Evolutionary conservation across 2,329 filamentous ascomycete genomes (phyloP).

Genomic region (Fusarium kyushuense): DNA sequence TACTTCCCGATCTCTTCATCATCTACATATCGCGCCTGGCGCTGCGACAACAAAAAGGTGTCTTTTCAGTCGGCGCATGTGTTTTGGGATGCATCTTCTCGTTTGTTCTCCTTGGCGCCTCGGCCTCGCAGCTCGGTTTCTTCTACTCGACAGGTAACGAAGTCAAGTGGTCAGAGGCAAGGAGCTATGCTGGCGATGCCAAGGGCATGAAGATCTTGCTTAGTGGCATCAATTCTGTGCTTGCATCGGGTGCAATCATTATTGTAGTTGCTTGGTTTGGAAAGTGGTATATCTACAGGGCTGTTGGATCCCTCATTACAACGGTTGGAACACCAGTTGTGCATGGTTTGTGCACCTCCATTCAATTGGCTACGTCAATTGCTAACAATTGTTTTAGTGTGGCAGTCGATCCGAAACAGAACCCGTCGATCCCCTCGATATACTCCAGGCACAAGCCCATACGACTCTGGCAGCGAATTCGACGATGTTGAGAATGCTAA

Average conservation of each 20-base stretch:
- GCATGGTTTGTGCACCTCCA: constrained; percentile 33
- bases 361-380: not conserved
- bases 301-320: constrained; percentile 39
- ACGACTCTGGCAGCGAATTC: constrained; percentile 36
- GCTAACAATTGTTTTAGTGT: constrained; percentile 28
- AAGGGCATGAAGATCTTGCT: constrained; percentile 51
- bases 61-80: constrained; percentile 42
- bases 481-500: constrained; percentile 37
- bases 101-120: constrained; percentile 49
- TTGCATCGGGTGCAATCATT: constrained; percentile 40
- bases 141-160: constrained; percentile 50
- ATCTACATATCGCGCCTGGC: constrained; percentile 47
- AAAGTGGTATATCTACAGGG: constrained; percentile 44
- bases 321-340: constrained; percentile 35
- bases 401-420: constrained; percentile 29
- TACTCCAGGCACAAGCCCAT: constrained; percentile 13
- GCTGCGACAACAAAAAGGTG: constrained; percentile 45
- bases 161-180: constrained; percentile 50
- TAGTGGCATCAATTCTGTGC: constrained; percentile 47
- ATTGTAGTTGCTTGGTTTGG: constrained; percentile 43
- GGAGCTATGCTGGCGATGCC: constrained; percentile 47
- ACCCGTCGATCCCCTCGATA: constrained; percentile 14
- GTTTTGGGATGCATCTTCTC: constrained; percentile 44
- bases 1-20: constrained; percentile 46
- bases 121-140: constrained; percentile 51